phyloP scores from a whole-genome alignment of 2,329 filamentous ascomycete species.

The Fusarium clavum region DNA sequence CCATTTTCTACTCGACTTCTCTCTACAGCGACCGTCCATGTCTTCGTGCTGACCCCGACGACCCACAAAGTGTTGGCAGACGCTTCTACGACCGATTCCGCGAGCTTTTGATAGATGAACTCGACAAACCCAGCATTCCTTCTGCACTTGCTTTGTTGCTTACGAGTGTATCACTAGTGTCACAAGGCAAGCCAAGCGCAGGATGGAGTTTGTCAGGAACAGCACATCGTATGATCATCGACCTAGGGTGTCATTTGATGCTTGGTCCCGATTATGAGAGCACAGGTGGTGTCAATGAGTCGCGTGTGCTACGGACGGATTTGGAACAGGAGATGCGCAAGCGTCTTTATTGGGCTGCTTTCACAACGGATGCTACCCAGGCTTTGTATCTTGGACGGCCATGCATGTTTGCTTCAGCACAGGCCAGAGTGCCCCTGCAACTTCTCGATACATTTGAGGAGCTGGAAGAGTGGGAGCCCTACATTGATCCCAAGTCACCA shows the following conservation, averaged over 20 bases:
- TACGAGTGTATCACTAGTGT: constrained; percentile 49
- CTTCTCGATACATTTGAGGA: constrained; percentile 51
- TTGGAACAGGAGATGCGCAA: constrained; percentile 51
- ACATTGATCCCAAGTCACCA: constrained; percentile 47
- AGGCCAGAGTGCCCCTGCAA: constrained; percentile 49
- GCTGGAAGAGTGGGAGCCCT: constrained; percentile 51
- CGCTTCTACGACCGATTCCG: constrained; percentile 55
- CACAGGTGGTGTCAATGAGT: constrained; percentile 41
- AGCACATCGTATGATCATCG: constrained; percentile 55
- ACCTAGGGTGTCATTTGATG: constrained; percentile 54
- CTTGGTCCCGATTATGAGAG: constrained; percentile 45
- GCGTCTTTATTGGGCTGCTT: constrained; percentile 52
- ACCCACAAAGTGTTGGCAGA: constrained; percentile 51
- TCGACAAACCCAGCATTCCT: constrained; percentile 52
- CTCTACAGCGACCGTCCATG: constrained; percentile 54
- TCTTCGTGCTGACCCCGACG: constrained; percentile 49
- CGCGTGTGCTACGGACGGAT: constrained; percentile 46
- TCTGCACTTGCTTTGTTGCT: constrained; percentile 52
- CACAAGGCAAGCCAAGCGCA: constrained; percentile 51
- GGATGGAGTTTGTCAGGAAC: constrained; percentile 53
- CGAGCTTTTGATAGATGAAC: constrained; percentile 50
- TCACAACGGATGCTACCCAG: constrained; percentile 51
- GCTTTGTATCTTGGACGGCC: constrained; percentile 51
- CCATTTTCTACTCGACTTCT: constrained; percentile 55
- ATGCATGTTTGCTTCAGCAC: constrained; percentile 49